Percentiles rank a stretch among this genome's conserved stretches.
Evolutionary conservation across 192 early-diverging fungal species (phyloP).

Genomic region (Podochytrium sp.): DNA sequence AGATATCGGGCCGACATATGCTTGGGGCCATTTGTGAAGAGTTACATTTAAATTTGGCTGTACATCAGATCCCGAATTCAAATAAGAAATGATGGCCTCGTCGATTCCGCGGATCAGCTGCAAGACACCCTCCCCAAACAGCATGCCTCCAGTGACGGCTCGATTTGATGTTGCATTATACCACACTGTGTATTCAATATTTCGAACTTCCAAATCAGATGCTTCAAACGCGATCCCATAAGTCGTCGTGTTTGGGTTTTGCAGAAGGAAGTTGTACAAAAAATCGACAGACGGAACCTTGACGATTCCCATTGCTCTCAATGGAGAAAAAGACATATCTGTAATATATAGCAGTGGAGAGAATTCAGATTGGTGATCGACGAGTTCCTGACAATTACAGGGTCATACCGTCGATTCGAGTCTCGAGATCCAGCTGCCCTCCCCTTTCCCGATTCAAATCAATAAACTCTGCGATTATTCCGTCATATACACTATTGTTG

Average conservation of each 20-base stretch:
- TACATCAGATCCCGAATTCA: slow-evolving; percentile 25
- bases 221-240: slow-evolving; percentile 48
- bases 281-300: slow-evolving; percentile 53
- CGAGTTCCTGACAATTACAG: no score
- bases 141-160: slow-evolving; percentile 52
- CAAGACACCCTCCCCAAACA: slow-evolving; percentile 55
- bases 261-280: slow-evolving; percentile 64
- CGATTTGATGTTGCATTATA: slow-evolving; percentile 57
- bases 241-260: slow-evolving; percentile 62
- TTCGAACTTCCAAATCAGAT: slow-evolving; percentile 38
- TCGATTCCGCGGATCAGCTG: slow-evolving; percentile 61
- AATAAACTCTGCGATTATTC: not conserved
- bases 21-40: slow-evolving; percentile 61
- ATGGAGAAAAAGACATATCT: slow-evolving; percentile 36
- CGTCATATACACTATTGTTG: not conserved
- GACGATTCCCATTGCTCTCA: slow-evolving; percentile 49
- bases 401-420: no score
- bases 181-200: slow-evolving; percentile 73
- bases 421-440: not conserved
- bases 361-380: no score
- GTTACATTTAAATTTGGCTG: slow-evolving; percentile 38
- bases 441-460: not conserved
- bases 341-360: not conserved
- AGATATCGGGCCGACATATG: slow-evolving; percentile 43
- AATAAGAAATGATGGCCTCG: slow-evolving; percentile 58